Conservation (phyloP, 2,329 filamentous ascomycete genomes). For the Trichothecium roseum region DNA sequence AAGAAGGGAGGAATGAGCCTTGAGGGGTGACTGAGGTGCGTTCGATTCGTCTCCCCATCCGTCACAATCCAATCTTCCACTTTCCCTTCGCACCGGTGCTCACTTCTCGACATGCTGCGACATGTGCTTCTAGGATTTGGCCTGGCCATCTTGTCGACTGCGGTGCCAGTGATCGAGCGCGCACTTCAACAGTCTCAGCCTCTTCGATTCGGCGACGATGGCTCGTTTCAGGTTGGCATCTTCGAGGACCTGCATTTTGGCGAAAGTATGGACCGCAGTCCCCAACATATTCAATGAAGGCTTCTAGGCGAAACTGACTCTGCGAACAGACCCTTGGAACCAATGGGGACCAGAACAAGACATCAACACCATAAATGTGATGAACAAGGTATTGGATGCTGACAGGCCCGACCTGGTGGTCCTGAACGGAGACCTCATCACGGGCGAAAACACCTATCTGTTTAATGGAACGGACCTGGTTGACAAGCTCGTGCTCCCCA, state of each 20-base stretch:
- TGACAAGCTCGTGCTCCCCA: conserved; percentile 46
- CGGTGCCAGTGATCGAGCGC: too few species aligned
- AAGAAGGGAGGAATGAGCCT: too few species aligned
- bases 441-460: conserved; percentile 50
- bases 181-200: conserved; percentile 2
- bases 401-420: conserved; percentile 53
- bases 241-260: conserved; percentile 65
- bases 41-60: too few species aligned
- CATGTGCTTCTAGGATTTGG: too few species aligned
- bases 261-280: conserved; percentile 38
- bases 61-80: too few species aligned
- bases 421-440: conserved; percentile 62
- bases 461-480: conserved; percentile 46
- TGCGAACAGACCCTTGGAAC: conserved; percentile 28
- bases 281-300: not conserved
- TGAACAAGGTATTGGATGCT: conserved; percentile 44
- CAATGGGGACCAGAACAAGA: conserved; percentile 42
- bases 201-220: conserved; percentile 27
- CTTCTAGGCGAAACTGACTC: not conserved
- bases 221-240: conserved; percentile 43
- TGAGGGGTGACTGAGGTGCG: too few species aligned
- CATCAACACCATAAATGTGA: conserved; percentile 42
- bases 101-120: too few species aligned
- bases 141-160: too few species aligned
- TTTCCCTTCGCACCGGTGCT: too few species aligned